Percentiles rank a stretch among this genome's conserved stretches.
Evolutionary conservation across 2,329 filamentous ascomycete genomes (phyloP).

Genomic region (Botrytis squamosa): DNA sequence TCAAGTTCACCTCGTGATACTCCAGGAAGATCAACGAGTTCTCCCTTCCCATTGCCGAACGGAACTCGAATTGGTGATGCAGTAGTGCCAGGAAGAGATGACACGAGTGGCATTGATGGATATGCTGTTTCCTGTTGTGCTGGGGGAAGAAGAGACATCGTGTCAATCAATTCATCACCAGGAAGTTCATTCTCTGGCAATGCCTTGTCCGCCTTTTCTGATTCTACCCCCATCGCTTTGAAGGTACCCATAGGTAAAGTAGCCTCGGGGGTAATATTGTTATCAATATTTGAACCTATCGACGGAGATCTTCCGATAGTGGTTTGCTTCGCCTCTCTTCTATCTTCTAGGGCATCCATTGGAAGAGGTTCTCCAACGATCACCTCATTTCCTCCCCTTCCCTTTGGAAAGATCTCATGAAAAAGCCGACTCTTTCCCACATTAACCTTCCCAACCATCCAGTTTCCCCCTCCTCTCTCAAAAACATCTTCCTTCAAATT

Average conservation of each 20-base stretch:
- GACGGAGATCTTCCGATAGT: neutral
- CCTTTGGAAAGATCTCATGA: conserved; percentile 83
- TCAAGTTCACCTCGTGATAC: conserved; percentile 73
- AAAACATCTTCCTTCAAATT: conserved; percentile 83
- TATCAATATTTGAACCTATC: neutral
- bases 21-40: conserved; percentile 90
- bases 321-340: neutral
- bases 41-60: conserved; percentile 81
- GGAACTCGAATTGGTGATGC: conserved; percentile 92
- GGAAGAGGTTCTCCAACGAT: conserved; percentile 10
- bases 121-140: conserved; percentile 70
- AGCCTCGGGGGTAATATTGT: neutral
- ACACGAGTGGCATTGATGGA: conserved; percentile 83
- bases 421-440: conserved; percentile 96
- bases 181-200: conserved; percentile 19
- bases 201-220: conserved; percentile 25
- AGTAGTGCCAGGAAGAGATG: conserved; percentile 85
- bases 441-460: conserved; percentile 98
- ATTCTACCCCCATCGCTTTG: conserved; percentile 10
- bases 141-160: conserved; percentile 67
- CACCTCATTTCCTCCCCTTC: conserved; percentile 40
- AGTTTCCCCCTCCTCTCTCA: conserved; percentile 78
- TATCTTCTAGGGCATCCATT: too few species aligned
- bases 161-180: conserved; percentile 26
- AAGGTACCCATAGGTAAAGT: neutral